A percentile compares a stretch with the other conserved stretches of the same genome.
phyloP scores from a whole-genome alignment of 306 rosid genomes.

The Biancaea sappan region DNA sequence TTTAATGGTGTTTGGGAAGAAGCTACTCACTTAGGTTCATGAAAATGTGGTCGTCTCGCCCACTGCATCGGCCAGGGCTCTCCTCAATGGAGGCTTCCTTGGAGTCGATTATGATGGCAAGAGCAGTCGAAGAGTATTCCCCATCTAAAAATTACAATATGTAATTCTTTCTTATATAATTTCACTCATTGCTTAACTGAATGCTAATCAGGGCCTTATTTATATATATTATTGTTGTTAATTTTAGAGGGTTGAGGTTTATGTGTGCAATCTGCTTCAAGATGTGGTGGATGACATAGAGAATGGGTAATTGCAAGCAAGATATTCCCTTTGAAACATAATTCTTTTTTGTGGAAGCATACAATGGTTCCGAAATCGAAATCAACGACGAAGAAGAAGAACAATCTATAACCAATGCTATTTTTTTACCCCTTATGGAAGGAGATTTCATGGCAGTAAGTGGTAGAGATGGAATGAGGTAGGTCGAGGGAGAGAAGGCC shows the following conservation, averaged over 20 bases:
- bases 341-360: slow-evolving; percentile 71
- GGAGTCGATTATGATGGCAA: slow-evolving; percentile 66
- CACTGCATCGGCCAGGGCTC: slow-evolving; percentile 50
- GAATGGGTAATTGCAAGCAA: slow-evolving; percentile 75
- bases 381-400: slow-evolving; percentile 42
- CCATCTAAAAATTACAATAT: slow-evolving; percentile 74
- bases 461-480: no score
- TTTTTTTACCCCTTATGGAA: slow-evolving; percentile 84
- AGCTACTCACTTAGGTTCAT: slow-evolving; percentile 57
- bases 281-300: slow-evolving; percentile 99
- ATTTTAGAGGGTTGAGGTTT: slow-evolving; percentile 69
- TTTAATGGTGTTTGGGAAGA: slow-evolving; percentile 70
- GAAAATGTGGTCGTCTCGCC: slow-evolving; percentile 61
- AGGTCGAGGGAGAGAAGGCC: no score
- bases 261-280: slow-evolving; percentile 87
- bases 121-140: slow-evolving; percentile 72
- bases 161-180: no score
- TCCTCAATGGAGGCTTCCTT: slow-evolving; percentile 74
- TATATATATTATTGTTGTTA: neutral
- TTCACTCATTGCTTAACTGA: neutral
- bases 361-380: slow-evolving; percentile 44
- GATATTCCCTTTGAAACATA: slow-evolving; percentile 89
- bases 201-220: neutral
- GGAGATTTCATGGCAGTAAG: slow-evolving; percentile 97
- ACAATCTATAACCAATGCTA: slow-evolving; percentile 53